phyloP scores from a whole-genome alignment of 371 early-diverging fungal species.

The Syncephalastrum contaminatum region DNA sequence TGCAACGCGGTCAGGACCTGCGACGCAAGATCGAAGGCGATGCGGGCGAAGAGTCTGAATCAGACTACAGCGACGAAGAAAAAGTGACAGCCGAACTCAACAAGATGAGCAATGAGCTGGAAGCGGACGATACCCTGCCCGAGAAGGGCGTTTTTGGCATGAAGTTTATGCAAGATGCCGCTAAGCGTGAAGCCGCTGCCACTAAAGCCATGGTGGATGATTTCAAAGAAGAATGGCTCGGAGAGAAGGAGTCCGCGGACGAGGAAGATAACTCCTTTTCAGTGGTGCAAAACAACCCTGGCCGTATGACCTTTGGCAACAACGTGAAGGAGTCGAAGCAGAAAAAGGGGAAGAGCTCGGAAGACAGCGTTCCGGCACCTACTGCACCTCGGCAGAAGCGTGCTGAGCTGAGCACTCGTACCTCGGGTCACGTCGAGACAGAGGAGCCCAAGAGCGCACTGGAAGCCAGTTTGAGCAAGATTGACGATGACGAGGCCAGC shows the following conservation, averaged over 20 bases:
- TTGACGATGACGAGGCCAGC: constrained; percentile 41
- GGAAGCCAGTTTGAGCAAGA: constrained; percentile 22
- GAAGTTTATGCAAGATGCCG: constrained; percentile 96
- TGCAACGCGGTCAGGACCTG: constrained; percentile 80
- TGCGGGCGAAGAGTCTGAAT: constrained; percentile 54
- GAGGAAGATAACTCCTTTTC: constrained; percentile 29
- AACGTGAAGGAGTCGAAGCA: constrained; percentile 16
- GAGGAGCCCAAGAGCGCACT: constrained; percentile 27
- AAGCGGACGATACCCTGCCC: constrained; percentile 55
- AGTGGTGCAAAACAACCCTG: constrained; percentile 55
- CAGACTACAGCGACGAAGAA: constrained; percentile 55
- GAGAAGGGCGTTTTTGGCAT: constrained; percentile 86
- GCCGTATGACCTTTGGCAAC: constrained; percentile 62
- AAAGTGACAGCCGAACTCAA: constrained; percentile 39
- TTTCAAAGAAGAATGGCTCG: constrained; percentile 42
- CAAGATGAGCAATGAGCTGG: constrained; percentile 45
- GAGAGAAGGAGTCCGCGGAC: constrained; percentile 40
- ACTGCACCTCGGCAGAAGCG: background rate
- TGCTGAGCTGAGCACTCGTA: constrained; percentile 39
- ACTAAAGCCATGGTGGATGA: constrained; percentile 54
- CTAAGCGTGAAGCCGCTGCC: constrained; percentile 50
- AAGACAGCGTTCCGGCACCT: too few relatives aligned
- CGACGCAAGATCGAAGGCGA: constrained; percentile 79
- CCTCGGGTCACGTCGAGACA: constrained; percentile 49
- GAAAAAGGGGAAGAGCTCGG: constrained; percentile 9